Conservation (phyloP, 495 filamentous ascomycete species). For the Penicillium steckii region DNA sequence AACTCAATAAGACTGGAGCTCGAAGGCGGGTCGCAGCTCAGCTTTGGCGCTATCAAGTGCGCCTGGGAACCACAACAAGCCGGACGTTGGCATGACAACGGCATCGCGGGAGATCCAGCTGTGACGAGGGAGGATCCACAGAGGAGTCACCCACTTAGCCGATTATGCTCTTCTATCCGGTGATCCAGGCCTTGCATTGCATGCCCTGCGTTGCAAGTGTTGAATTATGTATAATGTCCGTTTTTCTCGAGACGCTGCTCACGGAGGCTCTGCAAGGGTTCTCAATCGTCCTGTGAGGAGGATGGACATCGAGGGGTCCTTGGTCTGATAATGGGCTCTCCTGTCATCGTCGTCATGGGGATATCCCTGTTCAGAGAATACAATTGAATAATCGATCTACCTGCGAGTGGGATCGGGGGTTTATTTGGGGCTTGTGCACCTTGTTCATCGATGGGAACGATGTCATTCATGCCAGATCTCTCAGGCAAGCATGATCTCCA, state of each 20-base stretch:
- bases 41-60: conserved; percentile 36
- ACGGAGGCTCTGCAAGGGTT: conserved; percentile 21
- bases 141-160: conserved; percentile 5
- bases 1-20: conserved; percentile 25
- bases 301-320: background rate
- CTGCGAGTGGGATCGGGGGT: conserved; percentile 7
- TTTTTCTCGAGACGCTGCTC: background rate
- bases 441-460: background rate
- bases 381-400: conserved; percentile 10
- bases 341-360: conserved; percentile 22
- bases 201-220: background rate
- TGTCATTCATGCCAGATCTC: conserved; percentile 15
- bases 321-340: conserved; percentile 8
- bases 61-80: conserved; percentile 47
- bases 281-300: conserved; percentile 19
- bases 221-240: background rate
- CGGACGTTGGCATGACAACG: conserved; percentile 45
- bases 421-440: conserved; percentile 4
- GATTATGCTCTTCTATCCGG: conserved; percentile 14
- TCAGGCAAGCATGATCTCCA: background rate
- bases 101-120: conserved; percentile 35
- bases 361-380: conserved; percentile 14
- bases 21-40: conserved; percentile 22
- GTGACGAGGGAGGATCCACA: conserved; percentile 24
- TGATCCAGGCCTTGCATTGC: conserved; percentile 4